Percentiles rank a stretch among this genome's conserved stretches.
Evolutionary conservation across 2,329 filamentous ascomycete species (phyloP).

Genomic region (Ceratocystis albifundus): DNA sequence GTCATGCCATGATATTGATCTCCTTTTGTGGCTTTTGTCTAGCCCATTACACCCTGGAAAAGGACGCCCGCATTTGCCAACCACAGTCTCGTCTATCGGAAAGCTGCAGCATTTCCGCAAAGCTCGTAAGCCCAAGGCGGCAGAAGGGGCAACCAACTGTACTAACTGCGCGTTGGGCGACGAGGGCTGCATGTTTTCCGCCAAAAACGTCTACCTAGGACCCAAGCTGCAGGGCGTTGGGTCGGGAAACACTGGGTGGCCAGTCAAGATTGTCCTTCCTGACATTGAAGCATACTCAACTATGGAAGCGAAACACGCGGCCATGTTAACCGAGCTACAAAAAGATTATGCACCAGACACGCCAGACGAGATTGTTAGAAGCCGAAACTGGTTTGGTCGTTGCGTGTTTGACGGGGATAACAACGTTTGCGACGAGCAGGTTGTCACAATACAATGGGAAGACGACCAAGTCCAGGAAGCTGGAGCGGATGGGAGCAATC

Average conservation of each 20-base stretch:
- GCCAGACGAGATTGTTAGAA: conserved; percentile 38
- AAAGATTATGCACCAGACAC: conserved; percentile 39
- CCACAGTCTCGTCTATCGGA: conserved; percentile 63
- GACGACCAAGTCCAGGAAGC: conserved; percentile 41
- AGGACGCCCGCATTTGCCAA: conserved; percentile 56
- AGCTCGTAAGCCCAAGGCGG: conserved; percentile 60
- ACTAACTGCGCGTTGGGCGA: conserved; percentile 51
- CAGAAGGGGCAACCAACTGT: conserved; percentile 75
- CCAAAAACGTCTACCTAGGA: conserved; percentile 70
- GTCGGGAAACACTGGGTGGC: conserved; percentile 62
- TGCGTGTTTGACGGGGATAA: conserved; percentile 93
- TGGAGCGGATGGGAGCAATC: conserved; percentile 30
- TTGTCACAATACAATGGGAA: conserved; percentile 79
- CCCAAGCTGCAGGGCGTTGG: conserved; percentile 47
- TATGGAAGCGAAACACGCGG: conserved; percentile 32
- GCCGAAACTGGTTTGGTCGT: conserved; percentile 72
- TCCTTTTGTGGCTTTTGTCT: conserved; percentile 81
- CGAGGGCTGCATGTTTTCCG: conserved; percentile 66
- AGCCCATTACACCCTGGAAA: conserved; percentile 45
- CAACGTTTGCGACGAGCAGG: conserved; percentile 85
- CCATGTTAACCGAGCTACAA: conserved; percentile 35
- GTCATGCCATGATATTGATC: conserved; percentile 91
- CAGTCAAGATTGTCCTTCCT: conserved; percentile 76
- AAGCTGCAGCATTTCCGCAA: conserved; percentile 66
- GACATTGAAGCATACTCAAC: conserved; percentile 72